Percentiles rank a stretch among this genome's conserved stretches.
Evolutionary conservation across 768 basidiomycete species (phyloP).

Genomic region (Megacollybia marginata): DNA sequence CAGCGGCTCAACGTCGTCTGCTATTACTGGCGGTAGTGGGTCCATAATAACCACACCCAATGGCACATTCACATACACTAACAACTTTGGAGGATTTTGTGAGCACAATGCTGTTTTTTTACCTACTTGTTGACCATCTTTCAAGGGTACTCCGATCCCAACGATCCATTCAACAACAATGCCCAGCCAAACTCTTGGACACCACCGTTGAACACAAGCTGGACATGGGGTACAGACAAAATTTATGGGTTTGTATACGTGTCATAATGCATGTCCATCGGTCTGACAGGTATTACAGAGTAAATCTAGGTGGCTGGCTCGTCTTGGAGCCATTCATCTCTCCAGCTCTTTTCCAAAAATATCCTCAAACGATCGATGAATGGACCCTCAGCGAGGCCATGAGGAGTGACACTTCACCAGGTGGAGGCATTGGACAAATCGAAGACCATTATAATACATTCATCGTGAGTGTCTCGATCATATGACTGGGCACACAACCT

Average conservation of each 20-base stretch:
- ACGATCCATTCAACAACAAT: constrained; percentile 59
- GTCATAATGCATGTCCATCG: not conserved
- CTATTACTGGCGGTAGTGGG: constrained; percentile 42
- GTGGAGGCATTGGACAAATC: constrained; percentile 26
- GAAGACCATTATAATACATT: constrained; percentile 82
- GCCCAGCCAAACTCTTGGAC: constrained; percentile 69
- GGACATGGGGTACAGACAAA: constrained; percentile 57
- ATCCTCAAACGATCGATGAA: constrained; percentile 58
- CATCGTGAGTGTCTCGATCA: constrained; percentile 44
- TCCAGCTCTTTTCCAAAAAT: constrained; percentile 63
- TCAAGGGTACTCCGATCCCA: constrained; percentile 54
- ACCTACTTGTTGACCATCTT: not conserved
- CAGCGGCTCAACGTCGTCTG: constrained; percentile 5
- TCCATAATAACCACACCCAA: constrained; percentile 40
- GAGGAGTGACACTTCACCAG: constrained; percentile 9
- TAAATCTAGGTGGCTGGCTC: constrained; percentile 62
- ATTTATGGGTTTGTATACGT: constrained; percentile 28
- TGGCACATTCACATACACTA: constrained; percentile 56
- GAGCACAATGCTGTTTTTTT: constrained; percentile 8
- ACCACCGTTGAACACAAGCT: constrained; percentile 60
- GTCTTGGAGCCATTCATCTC: constrained; percentile 61
- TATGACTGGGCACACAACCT: not conserved
- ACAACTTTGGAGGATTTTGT: constrained; percentile 52
- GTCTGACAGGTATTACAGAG: constrained; percentile 19
- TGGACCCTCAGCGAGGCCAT: constrained; percentile 56